Base-by-base conservation (phyloP, 2,329 filamentous ascomycete genomes). In the Penicillium sp. region DNA sequence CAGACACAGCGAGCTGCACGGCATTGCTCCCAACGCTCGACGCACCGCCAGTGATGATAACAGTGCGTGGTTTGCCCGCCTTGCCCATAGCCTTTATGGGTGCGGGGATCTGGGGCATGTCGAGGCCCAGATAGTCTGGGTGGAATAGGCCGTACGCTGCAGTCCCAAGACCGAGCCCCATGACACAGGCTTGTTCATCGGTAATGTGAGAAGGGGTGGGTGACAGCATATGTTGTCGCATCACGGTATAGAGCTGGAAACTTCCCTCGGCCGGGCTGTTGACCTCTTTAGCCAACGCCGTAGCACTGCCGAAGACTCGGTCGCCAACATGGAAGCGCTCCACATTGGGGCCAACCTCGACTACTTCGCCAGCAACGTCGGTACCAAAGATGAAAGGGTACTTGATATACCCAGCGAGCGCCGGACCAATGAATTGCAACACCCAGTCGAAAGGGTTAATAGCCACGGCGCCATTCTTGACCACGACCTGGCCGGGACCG, bases 311-410 rank as follows among this genome's bases (percentile, higher is more conserved):
- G 26, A 75, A 64, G 4, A 80, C 76, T 24, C 76, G 71, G 52
- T 78, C 72, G 2, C 77, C 77, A 18, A 72, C 69, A 49, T 73
- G 67, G 58, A 78, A 73, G 9, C 76, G 69, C 6, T 70, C 71
- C 5, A 80, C 77, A 7, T 65, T 67, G n/a, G 71, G 65, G 2
- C 78, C 79, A 6, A 81, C 69, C 53, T 78, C 75, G 23, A 74
- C 59, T 2, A 80, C 69, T 57, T 76, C 72, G 12, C 77, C 77
- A 1, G 76, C 75, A 13, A 77, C 66, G 56, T 79, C 77, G 9
- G 57, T 62, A 10, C 77, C 78, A 31, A 75, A 59, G 31, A 75
- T 65, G 12, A 60, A 61, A 1, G 72, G 72, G 50, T 74, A 75
- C 15, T 63, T 51, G 16, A 67, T 42, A 6, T 63, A 55, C 34